Conservation (phyloP, 1,139 yeast species). For the Sugiyamaella castrensis region DNA sequence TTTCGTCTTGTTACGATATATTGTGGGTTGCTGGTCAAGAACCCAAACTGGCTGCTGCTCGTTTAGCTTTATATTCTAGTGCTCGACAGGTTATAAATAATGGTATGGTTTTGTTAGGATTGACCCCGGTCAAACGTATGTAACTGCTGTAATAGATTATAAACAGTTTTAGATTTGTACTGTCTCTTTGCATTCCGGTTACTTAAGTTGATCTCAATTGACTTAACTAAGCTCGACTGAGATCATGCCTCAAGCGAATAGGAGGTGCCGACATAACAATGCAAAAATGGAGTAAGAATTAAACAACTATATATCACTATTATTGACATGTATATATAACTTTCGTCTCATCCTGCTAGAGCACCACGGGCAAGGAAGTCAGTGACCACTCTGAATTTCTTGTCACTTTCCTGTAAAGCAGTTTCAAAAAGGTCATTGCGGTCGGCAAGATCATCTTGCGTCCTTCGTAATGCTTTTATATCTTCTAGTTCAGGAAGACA, state of each 20-base stretch:
- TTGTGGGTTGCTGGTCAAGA: slow-evolving; percentile 98
- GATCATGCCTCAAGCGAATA: too few relatives aligned
- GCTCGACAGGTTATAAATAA: slow-evolving; percentile 88
- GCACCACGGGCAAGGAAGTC: slow-evolving; percentile 89
- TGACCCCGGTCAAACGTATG: slow-evolving; percentile 99
- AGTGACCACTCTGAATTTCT: slow-evolving; percentile 69
- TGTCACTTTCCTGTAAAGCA: slow-evolving; percentile 57
- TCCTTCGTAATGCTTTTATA: slow-evolving; percentile 53
- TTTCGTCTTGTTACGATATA: slow-evolving; percentile 91
- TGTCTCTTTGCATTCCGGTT: too few relatives aligned
- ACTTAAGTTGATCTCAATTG: too few relatives aligned
- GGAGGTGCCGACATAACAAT: neutral
- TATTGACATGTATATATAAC: neutral
- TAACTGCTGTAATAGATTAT: slow-evolving; percentile 35
- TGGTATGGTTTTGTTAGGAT: slow-evolving; percentile 88
- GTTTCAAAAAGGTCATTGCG: slow-evolving; percentile 61
- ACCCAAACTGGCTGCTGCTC: slow-evolving; percentile 80
- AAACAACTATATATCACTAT: neutral
- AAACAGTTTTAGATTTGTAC: neutral
- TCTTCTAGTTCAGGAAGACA: slow-evolving; percentile 71
- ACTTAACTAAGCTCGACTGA: too few relatives aligned
- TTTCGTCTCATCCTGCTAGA: slow-evolving; percentile 34
- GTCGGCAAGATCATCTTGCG: slow-evolving; percentile 61
- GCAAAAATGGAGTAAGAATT: neutral
- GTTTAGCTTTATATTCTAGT: slow-evolving; percentile 87